Conservation (phyloP, 1,284 basidiomycete genomes). For the Moesziomyces aphidis region DNA sequence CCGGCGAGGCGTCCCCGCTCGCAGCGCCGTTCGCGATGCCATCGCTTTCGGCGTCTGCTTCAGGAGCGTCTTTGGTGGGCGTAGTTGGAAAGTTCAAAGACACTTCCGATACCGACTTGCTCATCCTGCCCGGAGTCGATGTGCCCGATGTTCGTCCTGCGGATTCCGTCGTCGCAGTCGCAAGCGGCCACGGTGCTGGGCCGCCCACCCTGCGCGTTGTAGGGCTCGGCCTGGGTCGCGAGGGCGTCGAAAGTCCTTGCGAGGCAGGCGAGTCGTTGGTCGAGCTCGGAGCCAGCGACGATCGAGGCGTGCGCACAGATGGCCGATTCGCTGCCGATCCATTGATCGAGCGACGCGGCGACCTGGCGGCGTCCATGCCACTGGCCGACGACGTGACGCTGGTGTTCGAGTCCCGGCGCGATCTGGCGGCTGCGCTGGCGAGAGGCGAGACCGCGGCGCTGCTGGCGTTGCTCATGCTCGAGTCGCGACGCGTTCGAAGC, state of each 20-base stretch:
- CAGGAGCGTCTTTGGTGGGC: conserved; percentile 10
- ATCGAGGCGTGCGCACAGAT: conserved; percentile 20
- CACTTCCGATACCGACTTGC: conserved; percentile 20
- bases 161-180: conserved; percentile 9
- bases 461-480: conserved; percentile 48
- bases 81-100: conserved; percentile 34
- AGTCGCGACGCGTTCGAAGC: conserved; percentile 45
- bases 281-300: conserved; percentile 20
- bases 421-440: conserved; percentile 9
- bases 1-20: not conserved
- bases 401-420: conserved; percentile 41
- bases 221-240: conserved; percentile 29
- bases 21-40: conserved; percentile 1
- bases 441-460: conserved; percentile 7
- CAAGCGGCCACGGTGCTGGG: conserved; percentile 42
- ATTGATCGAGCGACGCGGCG: conserved; percentile 25
- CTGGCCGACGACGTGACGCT: conserved; percentile 42
- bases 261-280: conserved; percentile 7
- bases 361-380: conserved; percentile 15
- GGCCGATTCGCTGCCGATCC: conserved; percentile 5
- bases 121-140: conserved; percentile 14
- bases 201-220: conserved; percentile 15
- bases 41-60: conserved; percentile 5
- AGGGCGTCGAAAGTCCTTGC: conserved; percentile 28
- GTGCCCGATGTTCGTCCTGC: conserved; percentile 3